Base-by-base conservation (phyloP, 176 grass and related monocot species). In the Musa troglodytarum region DNA sequence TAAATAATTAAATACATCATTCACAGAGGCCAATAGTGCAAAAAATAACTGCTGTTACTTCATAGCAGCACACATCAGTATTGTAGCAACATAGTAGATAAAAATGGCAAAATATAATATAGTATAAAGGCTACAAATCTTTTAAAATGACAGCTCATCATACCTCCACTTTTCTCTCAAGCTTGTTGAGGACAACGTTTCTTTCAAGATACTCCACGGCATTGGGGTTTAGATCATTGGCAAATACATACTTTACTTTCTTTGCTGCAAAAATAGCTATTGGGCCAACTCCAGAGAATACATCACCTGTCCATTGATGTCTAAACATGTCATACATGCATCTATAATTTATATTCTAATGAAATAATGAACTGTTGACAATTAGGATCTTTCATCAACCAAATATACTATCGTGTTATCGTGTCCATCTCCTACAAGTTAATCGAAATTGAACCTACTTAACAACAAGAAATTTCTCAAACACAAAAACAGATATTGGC, bases 101-200 rank as follows among this genome's bases (percentile, higher is more conserved):
- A 6, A 43, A 43, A 6, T 43, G 34, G 4, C 34, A 43, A 43
- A 43, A 43, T 43, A 6, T 43, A 5, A 43, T 6, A 43, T 43
- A 43, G 6, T 43, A 43, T 43, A 43, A 43, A 43, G 34, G 34
- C 34, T 43, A n/a, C 8, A 23, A 12, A 69, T 68, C 28, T 16
- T 69, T 50, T n/a, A 43, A 9, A 49, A 49, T 49, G 19, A 49
- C 3, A 49, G 8, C 2, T 50, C 49, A 69, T 69, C 29, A 58
- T 88, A 96, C 93, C 93, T 90, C 83, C 16, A 92, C 89, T 87
- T 92, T 96, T 54, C 81, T 90, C 50, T 92, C 89, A n/a, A 96
- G 85, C 71, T 80, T 96, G 89, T 96, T 96, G 80, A 92, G 85
- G 76, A 92, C 83, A 68, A 90, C 85, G 73, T 92, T 96, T 83